Evolutionary conservation across 495 filamentous ascomycete species (phyloP), one percentile per base, ranked within the genome.

Genomic region (Aspergillus hancockii): DNA sequence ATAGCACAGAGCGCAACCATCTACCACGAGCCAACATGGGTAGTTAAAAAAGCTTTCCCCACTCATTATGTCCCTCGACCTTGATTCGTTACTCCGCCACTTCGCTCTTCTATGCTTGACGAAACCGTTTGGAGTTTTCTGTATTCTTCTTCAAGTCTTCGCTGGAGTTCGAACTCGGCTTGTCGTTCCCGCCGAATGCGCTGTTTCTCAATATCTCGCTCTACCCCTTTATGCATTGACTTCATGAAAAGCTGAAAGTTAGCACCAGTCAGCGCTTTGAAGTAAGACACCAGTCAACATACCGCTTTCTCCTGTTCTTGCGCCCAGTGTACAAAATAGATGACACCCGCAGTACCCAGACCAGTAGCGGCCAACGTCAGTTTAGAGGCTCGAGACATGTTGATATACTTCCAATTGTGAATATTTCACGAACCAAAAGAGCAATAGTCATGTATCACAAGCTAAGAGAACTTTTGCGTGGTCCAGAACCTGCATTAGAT

Each of bases 191-290:
- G 81, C 76, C 97, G 96, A 51, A 97, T 67, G 32, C 88, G 85
- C 67, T 96, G 92, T 71, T 96, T 93, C 67, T 98, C 93, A 79
- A 96, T 90, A 65, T 98, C 95, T 45, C 93, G 90, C 64, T 97
- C 79, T 8, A 99, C 94, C 16, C 95, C 95, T 57, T 85, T 84
- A 69, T 99, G 94, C 94, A 99, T 99, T 43, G 91, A 43, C 62
- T 65, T 21, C 5, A 52, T 19, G 1, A 13, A 53, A 6, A 19
- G 22, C 18, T 9, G 4, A 19, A 10, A 0, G 46, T 58, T 34
- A 67, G 59, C 59, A 21, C 62, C 52, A 41, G 56, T 55, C 14
- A 40, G 3, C 18, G 36, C n/a, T 36, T 13, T 30, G 18, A 30
- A 59, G 40, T 14, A 25, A 58, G 40, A 31, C 23, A 21, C 14